Base-by-base conservation (phyloP, 2,329 filamentous ascomycete genomes). In the Alternaria arbusti region DNA sequence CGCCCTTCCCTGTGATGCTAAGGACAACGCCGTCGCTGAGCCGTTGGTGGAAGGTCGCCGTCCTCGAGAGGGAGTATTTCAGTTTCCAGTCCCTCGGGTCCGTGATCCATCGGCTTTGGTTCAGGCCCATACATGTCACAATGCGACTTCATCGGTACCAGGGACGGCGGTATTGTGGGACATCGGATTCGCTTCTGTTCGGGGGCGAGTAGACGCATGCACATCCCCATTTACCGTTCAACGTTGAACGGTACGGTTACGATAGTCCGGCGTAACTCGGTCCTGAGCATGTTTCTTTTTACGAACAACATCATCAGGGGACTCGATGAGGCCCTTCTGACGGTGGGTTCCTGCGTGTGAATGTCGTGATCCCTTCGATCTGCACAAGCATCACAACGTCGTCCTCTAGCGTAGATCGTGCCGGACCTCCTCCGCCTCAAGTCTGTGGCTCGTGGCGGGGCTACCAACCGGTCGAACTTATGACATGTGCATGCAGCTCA, bases 331-430 rank as follows among this genome's bases (percentile, higher is more conserved):
- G 25, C 25, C 12, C 30, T 26, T 45, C 30, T 28, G 45, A 36
- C 47, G 44, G 57, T 23, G n/a, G 49, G 36, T 54, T 50, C 36
- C 47, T 40, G 28, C 43, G 22, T 62, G 58, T 12, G 40, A 46
- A 47, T 23, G 26, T 49, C 30, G 45, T 45, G 15, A 43, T 46
- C 32, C 40, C 50, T 40, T 40, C 46, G 36, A 43, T 50, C 32
- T 43, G 57, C 47, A 45, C 55, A 59, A 47, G 55, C 59, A 58
- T 62, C 22, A 25, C 17, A 62, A 57, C 51, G 59, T 58, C 40
- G 32, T 52, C 54, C 40, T 44, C 22, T 52, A 62, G 55, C 49
- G 59, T 49, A 46, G 55, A 62, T 62, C 54, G 45, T 22, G 47
- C 47, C 49, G 59, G 46, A 28, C 56, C 23, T 46, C 20, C 59